These are phyloP conservation scores for Pistacia atlantica DNA, from an alignment of 345 rosid genomes.

Conservation along the genomic window DNA sequence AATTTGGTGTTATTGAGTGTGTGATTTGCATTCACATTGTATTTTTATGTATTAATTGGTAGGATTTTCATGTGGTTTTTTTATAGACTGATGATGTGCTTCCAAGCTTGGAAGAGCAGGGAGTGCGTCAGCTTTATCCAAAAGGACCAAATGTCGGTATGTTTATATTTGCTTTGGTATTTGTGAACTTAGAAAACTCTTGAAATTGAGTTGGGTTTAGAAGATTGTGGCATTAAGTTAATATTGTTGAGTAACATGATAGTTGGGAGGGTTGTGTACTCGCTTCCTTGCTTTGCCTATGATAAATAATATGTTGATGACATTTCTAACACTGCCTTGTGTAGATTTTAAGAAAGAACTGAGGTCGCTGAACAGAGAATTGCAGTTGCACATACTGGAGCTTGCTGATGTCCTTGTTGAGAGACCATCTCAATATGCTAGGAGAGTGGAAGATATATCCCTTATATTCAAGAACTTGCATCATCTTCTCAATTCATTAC, in stretches of 20 bases:
- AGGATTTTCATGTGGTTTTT: not conserved
- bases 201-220: too few relatives aligned
- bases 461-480: slow-evolving; percentile 92
- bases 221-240: too few relatives aligned
- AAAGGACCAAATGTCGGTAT: slow-evolving; percentile 73
- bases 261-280: not conserved
- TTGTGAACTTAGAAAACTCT: not conserved
- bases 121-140: slow-evolving; percentile 77
- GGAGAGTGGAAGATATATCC: slow-evolving; percentile 89
- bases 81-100: slow-evolving; percentile 80
- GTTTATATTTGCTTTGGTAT: slow-evolving; percentile 8
- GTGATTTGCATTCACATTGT: not conserved
- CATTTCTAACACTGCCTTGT: not conserved
- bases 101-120: slow-evolving; percentile 92
- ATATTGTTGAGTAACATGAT: not conserved
- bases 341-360: slow-evolving; percentile 89
- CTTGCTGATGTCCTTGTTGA: slow-evolving; percentile 96
- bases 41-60: not conserved
- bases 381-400: slow-evolving; percentile 88
- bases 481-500: slow-evolving; percentile 91
- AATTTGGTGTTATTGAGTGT: not conserved
- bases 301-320: not conserved
- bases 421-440: slow-evolving; percentile 94
- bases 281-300: not conserved
- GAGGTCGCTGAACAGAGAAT: slow-evolving; percentile 72